phyloP scores from a whole-genome alignment of 2,329 filamentous ascomycete genomes.

The Microcyclospora tardicrescens region DNA sequence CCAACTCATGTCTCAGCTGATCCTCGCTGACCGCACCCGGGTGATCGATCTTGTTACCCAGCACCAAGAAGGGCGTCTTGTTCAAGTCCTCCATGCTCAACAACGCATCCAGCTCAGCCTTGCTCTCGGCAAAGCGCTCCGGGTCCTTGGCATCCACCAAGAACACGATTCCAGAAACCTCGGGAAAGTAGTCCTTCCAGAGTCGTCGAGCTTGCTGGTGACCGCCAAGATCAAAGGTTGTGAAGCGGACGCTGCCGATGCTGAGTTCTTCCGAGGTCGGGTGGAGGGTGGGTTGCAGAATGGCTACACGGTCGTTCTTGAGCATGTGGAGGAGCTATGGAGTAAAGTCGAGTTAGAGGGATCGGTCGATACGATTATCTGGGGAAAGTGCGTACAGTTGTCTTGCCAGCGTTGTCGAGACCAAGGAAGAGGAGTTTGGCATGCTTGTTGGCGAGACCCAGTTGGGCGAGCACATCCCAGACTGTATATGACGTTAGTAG shows the following conservation, averaged over 20 bases:
- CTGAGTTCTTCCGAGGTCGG: constrained; percentile 86
- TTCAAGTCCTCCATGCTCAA: constrained; percentile 91
- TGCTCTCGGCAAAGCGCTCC: constrained; percentile 86
- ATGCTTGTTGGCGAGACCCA: constrained; percentile 89
- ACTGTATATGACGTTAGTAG: constrained; percentile 37
- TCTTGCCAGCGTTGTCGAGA: constrained; percentile 90
- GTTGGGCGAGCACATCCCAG: constrained; percentile 76
- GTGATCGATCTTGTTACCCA: constrained; percentile 99
- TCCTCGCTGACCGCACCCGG: constrained; percentile 92
- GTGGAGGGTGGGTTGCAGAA: constrained; percentile 81
- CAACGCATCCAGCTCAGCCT: constrained; percentile 87
- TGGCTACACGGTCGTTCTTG: constrained; percentile 91
- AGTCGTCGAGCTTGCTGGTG: constrained; percentile 90
- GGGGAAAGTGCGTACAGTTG: constrained; percentile 39
- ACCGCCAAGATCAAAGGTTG: constrained; percentile 84
- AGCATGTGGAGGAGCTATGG: constrained; percentile 69
- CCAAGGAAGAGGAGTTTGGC: constrained; percentile 89
- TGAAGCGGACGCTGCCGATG: constrained; percentile 70
- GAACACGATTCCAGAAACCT: constrained; percentile 94
- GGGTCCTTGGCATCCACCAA: constrained; percentile 95
- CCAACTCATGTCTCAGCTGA: constrained; percentile 80
- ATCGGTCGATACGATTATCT: background rate
- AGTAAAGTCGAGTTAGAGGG: constrained; percentile 2
- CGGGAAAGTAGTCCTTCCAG: constrained; percentile 95
- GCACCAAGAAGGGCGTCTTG: constrained; percentile 90